These are phyloP conservation scores for Monosporascus sp. DNA, from an alignment of 2,329 filamentous ascomycete species.

Conservation along the genomic window DNA sequence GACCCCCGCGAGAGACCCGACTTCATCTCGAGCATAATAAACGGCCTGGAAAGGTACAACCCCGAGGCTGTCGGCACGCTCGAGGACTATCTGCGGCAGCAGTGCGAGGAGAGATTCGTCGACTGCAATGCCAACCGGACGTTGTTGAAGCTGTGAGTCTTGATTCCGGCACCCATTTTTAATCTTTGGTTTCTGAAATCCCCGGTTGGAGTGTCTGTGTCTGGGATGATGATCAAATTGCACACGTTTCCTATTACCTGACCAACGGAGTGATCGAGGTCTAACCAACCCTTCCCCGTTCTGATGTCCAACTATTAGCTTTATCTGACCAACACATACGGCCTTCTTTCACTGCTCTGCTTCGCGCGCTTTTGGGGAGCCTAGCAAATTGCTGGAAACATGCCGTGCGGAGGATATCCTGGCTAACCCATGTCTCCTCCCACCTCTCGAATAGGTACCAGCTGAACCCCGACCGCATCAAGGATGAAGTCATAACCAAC, in stretches of 20 bases:
- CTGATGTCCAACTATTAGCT: conserved; percentile 71
- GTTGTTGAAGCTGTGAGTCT: conserved; percentile 88
- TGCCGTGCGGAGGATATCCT: too few relatives aligned
- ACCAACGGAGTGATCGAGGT: conserved; percentile 46
- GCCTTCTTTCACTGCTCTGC: neutral
- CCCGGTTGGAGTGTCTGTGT: conserved; percentile 8
- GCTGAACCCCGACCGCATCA: conserved; percentile 97
- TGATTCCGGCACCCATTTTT: conserved; percentile 6
- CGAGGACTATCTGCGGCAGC: conserved; percentile 88
- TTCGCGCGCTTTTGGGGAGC: neutral
- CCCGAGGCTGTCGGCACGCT: conserved; percentile 91
- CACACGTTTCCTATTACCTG: conserved; percentile 99
- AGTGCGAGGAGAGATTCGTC: conserved; percentile 91
- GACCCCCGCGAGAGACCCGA: conserved; percentile 88
- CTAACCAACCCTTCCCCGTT: conserved; percentile 48
- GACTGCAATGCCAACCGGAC: conserved; percentile 97
- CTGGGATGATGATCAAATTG: conserved; percentile 67
- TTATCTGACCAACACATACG: conserved; percentile 55
- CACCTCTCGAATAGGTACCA: conserved; percentile 66
- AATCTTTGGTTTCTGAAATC: conserved; percentile 11
- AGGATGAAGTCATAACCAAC: conserved; percentile 97
- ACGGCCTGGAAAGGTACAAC: conserved; percentile 97
- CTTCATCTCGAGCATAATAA: conserved; percentile 88
- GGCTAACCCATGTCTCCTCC: neutral
- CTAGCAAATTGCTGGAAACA: too few relatives aligned